These are phyloP conservation scores for Penicillium macrosclerotiorum DNA, from an alignment of 495 filamentous ascomycete species.

Conservation along the genomic window DNA sequence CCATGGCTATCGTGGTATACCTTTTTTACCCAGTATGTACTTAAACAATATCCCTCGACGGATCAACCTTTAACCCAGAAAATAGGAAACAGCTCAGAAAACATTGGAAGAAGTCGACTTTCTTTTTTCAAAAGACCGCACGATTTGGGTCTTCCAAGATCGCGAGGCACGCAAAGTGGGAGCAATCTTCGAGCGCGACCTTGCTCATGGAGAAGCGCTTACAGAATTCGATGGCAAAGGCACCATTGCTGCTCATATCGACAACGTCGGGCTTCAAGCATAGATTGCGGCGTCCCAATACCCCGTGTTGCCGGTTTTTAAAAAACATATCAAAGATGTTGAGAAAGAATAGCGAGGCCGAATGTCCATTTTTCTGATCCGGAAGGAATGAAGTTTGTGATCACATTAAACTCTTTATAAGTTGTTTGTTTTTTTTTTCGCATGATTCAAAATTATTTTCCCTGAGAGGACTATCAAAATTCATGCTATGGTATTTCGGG, in stretches of 20 bases:
- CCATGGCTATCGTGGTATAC: conserved; percentile 17
- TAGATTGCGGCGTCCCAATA: no score
- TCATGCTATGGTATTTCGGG: no score
- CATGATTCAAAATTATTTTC: no score
- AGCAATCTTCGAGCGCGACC: conserved; percentile 31
- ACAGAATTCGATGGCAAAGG: conserved; percentile 24
- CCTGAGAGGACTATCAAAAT: no score
- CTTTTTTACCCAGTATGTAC: conserved; percentile 20
- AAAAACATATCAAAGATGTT: no score
- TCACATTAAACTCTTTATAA: no score
- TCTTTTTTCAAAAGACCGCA: conserved; percentile 21
- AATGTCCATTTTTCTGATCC: no score
- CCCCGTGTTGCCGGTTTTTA: no score
- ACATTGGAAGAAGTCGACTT: conserved; percentile 28
- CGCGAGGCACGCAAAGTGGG: conserved; percentile 24
- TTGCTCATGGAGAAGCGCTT: conserved; percentile 31
- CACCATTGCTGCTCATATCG: background rate
- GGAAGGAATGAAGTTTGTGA: no score
- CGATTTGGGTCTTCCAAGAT: conserved; percentile 24
- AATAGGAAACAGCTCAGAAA: conserved; percentile 21
- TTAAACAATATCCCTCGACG: background rate
- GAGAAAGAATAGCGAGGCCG: no score
- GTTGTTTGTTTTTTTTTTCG: no score
- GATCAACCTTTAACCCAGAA: background rate
- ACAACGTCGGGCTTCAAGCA: conserved; percentile 13